phyloP scores from a whole-genome alignment of 805 yeast genomes.

The Cyberlindnera subsufficiens region DNA sequence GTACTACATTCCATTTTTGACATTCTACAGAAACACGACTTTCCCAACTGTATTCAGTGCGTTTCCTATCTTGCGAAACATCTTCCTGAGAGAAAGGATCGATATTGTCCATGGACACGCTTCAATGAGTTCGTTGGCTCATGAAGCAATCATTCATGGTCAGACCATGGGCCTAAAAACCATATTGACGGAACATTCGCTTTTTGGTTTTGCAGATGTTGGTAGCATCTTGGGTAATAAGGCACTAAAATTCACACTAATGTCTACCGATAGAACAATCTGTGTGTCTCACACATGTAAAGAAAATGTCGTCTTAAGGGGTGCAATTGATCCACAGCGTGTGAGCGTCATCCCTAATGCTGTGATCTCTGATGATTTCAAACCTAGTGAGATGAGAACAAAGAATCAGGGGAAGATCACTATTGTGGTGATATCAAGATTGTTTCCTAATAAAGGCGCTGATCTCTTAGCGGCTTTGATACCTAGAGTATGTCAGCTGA shows the following conservation, averaged over 20 bases:
- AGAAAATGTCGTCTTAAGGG: conserved; percentile 89
- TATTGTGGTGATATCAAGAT: conserved; percentile 83
- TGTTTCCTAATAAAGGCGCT: conserved; percentile 95
- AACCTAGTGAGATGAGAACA: conserved; percentile 32
- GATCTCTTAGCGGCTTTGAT: conserved; percentile 80
- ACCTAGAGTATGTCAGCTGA: conserved; percentile 68
- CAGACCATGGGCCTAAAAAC: conserved; percentile 89
- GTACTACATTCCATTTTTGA: conserved; percentile 80
- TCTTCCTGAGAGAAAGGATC: conserved; percentile 77
- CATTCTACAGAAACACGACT: conserved; percentile 76
- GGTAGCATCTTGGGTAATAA: conserved; percentile 84
- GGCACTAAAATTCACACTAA: conserved; percentile 71
- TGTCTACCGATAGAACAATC: conserved; percentile 88
- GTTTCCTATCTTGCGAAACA: conserved; percentile 80
- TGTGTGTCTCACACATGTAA: conserved; percentile 96
- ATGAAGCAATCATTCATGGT: conserved; percentile 89
- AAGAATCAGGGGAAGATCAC: conserved; percentile 44
- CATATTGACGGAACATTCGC: conserved; percentile 91
- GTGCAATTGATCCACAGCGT: conserved; percentile 66
- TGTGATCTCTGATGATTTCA: conserved; percentile 76
- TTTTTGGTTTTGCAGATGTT: conserved; percentile 88
- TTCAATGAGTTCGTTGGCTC: conserved; percentile 77
- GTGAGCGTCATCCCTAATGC: conserved; percentile 97
- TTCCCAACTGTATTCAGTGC: conserved; percentile 87
- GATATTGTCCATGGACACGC: conserved; percentile 96